Evolutionary conservation across 2,329 filamentous ascomycete genomes (phyloP).

Genomic region (Alternaria arborescens): DNA sequence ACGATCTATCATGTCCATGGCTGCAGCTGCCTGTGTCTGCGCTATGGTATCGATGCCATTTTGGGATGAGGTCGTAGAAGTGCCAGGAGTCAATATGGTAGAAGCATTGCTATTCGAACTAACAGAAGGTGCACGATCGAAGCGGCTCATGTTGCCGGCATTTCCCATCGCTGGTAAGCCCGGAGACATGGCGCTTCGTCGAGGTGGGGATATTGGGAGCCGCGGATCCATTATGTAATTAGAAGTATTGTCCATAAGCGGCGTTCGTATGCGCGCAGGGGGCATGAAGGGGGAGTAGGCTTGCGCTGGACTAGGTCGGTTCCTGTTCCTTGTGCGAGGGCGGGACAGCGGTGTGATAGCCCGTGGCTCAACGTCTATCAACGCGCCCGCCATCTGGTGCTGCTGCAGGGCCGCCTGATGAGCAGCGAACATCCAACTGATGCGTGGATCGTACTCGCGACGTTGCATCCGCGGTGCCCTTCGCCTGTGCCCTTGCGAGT

Average conservation of each 20-base stretch:
- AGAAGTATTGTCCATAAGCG: slow-evolving; percentile 43
- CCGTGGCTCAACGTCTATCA: slow-evolving; percentile 49
- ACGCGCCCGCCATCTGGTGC: slow-evolving; percentile 39
- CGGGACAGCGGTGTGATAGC: slow-evolving; percentile 51
- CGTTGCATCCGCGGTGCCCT: slow-evolving; percentile 36
- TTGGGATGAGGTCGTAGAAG: slow-evolving; percentile 39
- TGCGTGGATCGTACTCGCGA: slow-evolving; percentile 52
- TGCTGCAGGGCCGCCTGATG: slow-evolving; percentile 51
- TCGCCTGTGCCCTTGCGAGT: slow-evolving; percentile 43
- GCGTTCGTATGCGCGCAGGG: slow-evolving; percentile 46
- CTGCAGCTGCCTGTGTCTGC: slow-evolving; percentile 38
- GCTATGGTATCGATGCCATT: slow-evolving; percentile 37
- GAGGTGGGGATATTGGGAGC: slow-evolving; percentile 42
- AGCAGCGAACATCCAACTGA: slow-evolving; percentile 54
- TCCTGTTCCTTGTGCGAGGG: slow-evolving; percentile 51
- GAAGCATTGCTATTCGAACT: slow-evolving; percentile 43
- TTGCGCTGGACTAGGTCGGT: slow-evolving; percentile 48
- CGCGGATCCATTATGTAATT: slow-evolving; percentile 33
- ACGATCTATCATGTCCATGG: slow-evolving; percentile 49
- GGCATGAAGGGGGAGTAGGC: slow-evolving; percentile 48
- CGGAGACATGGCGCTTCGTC: slow-evolving; percentile 36
- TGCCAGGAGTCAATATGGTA: slow-evolving; percentile 39
- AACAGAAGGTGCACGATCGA: slow-evolving; percentile 40
- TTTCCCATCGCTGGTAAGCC: slow-evolving; percentile 26
- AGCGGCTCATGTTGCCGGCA: slow-evolving; percentile 23